These are phyloP conservation scores for Boletus reticuloceps DNA, from an alignment of 768 basidiomycete genomes.

Conservation along the genomic window DNA sequence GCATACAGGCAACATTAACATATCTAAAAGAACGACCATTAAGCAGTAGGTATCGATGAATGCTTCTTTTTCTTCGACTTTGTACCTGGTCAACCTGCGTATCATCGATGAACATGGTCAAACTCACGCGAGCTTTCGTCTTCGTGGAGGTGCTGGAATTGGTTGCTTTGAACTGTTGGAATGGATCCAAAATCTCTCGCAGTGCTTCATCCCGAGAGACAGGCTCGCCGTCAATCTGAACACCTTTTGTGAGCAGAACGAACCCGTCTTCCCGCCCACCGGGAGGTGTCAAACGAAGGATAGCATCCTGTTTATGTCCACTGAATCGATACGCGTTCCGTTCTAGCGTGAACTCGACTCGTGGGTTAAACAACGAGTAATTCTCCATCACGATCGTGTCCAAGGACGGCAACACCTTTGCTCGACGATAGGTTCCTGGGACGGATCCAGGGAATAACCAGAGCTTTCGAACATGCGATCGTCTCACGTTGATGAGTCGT, in stretches of 20 bases:
- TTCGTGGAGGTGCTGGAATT: slow-evolving; percentile 1
- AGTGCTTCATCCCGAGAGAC: slow-evolving; percentile 20
- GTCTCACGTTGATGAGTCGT: slow-evolving; percentile 25
- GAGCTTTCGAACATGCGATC: slow-evolving; percentile 28
- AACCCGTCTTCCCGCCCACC: slow-evolving; percentile 20
- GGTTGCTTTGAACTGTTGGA: slow-evolving; percentile 2
- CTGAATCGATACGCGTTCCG: slow-evolving; percentile 23
- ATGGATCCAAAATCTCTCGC: slow-evolving; percentile 19
- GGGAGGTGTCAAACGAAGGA: slow-evolving; percentile 16
- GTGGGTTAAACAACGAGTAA: slow-evolving; percentile 17
- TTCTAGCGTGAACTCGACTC: slow-evolving; percentile 25
- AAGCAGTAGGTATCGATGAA: not conserved
- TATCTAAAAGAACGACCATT: not conserved
- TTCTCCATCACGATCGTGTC: slow-evolving; percentile 27
- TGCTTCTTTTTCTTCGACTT: slow-evolving; percentile 21
- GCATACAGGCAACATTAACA: not conserved
- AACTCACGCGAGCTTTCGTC: slow-evolving; percentile 18
- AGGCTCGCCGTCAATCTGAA: slow-evolving; percentile 22
- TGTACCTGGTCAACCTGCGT: slow-evolving; percentile 4
- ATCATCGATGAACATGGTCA: not conserved
- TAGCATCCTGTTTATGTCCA: slow-evolving; percentile 17
- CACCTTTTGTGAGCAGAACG: slow-evolving; percentile 23
- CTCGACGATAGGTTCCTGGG: slow-evolving; percentile 20
- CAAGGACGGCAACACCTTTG: slow-evolving; percentile 16
- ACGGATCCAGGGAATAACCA: slow-evolving; percentile 30